Conservation (phyloP, 805 yeast genomes). For the Clavispora asparagi region DNA sequence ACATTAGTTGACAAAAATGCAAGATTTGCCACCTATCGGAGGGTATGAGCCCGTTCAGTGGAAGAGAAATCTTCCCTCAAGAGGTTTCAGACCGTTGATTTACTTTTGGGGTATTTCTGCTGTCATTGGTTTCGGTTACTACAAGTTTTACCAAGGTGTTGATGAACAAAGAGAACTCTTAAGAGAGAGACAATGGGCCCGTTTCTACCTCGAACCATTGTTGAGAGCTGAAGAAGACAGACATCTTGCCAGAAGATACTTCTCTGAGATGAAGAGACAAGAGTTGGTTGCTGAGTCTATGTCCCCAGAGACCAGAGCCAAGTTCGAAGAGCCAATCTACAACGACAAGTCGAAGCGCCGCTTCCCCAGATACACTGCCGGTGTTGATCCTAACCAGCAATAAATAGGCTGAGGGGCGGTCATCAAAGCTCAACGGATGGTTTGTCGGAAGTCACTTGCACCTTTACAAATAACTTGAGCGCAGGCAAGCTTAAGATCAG, state of each 20-base stretch:
- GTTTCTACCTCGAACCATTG: constrained; percentile 67
- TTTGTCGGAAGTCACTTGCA: background rate
- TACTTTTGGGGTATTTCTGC: constrained; percentile 63
- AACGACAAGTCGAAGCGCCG: constrained; percentile 40
- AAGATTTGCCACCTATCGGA: constrained; percentile 82
- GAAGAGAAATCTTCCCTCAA: constrained; percentile 79
- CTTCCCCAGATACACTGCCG: constrained; percentile 39
- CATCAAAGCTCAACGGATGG: background rate
- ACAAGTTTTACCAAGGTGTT: constrained; percentile 58
- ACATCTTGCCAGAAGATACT: constrained; percentile 65
- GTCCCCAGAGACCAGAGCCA: constrained; percentile 33
- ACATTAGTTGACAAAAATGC: constrained; percentile 31
- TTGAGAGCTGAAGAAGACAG: constrained; percentile 81
- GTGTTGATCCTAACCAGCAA: constrained; percentile 28
- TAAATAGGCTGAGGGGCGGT: background rate
- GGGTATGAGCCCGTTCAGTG: constrained; percentile 86
- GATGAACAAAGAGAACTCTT: constrained; percentile 70
- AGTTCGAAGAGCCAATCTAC: constrained; percentile 40
- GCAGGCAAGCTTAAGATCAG: background rate
- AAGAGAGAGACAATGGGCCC: constrained; percentile 74
- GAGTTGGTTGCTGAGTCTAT: constrained; percentile 41
- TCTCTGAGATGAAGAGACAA: constrained; percentile 64
- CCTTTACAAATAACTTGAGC: background rate
- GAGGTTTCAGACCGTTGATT: constrained; percentile 77
- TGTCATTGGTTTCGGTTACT: constrained; percentile 68